Evolutionary conservation across 1,284 basidiomycete genomes (phyloP).

Genomic region (Apiotrichum veenhuisii): DNA sequence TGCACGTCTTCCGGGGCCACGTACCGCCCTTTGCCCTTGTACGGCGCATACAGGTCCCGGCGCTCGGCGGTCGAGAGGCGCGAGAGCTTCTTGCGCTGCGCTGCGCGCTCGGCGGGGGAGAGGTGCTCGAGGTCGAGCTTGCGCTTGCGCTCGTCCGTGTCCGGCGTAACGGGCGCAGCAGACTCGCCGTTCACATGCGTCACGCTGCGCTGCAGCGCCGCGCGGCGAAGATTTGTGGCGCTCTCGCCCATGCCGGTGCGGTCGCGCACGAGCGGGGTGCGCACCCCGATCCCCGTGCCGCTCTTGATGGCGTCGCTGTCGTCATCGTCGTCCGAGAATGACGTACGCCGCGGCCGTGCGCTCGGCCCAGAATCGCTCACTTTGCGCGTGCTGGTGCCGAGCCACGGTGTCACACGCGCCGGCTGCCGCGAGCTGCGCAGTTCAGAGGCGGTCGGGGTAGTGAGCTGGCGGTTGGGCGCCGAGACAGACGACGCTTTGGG

Average conservation of each 20-base stretch:
- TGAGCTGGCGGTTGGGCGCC: not conserved
- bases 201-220: not conserved
- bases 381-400: constrained; percentile 5
- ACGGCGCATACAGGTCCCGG: constrained; percentile 36
- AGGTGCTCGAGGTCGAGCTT: constrained; percentile 26
- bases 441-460: not conserved
- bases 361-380: not conserved
- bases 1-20: constrained; percentile 36
- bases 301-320: not conserved
- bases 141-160: constrained; percentile 12
- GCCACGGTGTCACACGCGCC: constrained; percentile 20
- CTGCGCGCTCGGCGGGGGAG: constrained; percentile 31
- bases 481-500: not conserved
- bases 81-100: constrained; percentile 24
- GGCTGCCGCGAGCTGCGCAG: not conserved
- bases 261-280: constrained; percentile 31
- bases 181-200: not conserved
- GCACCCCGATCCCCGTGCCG: not conserved
- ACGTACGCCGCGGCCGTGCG: not conserved
- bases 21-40: constrained; percentile 44
- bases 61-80: constrained; percentile 30
- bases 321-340: constrained; percentile 13
- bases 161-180: constrained; percentile 11
- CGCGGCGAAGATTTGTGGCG: constrained; percentile 1
- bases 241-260: constrained; percentile 20